Evolutionary conservation across 805 yeast genomes (phyloP), one percentile per base, ranked within the genome.

Genomic region (Spathaspora sp.): DNA sequence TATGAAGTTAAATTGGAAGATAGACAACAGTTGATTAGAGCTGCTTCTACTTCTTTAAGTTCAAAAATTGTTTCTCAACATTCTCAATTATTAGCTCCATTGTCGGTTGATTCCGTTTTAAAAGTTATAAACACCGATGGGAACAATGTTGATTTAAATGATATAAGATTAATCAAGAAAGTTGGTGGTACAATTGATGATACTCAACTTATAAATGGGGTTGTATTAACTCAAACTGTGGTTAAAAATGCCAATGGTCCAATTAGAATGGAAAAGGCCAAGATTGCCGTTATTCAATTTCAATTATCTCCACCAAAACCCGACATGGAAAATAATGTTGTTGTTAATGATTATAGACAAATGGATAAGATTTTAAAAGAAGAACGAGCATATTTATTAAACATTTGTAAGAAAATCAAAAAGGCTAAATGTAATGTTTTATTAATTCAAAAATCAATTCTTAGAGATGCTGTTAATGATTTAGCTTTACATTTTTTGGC

Each of bases 291-390:
- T 64, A 82, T 88, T 64, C 99, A 91, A 76, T 94, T 89, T 77
- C 99, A 89, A 77, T 80, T 91, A 56, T 89, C 97, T 18, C 97
- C 97, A 20, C 97, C 97, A 58, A 91, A 91, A 67, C 97, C 97
- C 18, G 97, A 91, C 66, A 87, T 96, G 87, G 99, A 94, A 75
- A 94, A 94, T 70, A 93, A 92, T 66, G 93, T 94, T 47, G 96
- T 94, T 52, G 98, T 94, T 50, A 94, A 89, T 66, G 99, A 94
- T 70, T 94, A 94, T 76, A 83, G 99, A 72, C 99, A 94, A 73
- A 94, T 94, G 99, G 99, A 94, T 72, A 94, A 93, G 75, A 94
- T 94, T 60, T 78, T 94, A 66, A 94, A 96, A 67, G 99, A 94
- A 73, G 99, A 94, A 78, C 86, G 99, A 68, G 94, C 97, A 28